Evolutionary conservation across 1,284 basidiomycete species (phyloP).

Genomic region (Peniophora sp.): DNA sequence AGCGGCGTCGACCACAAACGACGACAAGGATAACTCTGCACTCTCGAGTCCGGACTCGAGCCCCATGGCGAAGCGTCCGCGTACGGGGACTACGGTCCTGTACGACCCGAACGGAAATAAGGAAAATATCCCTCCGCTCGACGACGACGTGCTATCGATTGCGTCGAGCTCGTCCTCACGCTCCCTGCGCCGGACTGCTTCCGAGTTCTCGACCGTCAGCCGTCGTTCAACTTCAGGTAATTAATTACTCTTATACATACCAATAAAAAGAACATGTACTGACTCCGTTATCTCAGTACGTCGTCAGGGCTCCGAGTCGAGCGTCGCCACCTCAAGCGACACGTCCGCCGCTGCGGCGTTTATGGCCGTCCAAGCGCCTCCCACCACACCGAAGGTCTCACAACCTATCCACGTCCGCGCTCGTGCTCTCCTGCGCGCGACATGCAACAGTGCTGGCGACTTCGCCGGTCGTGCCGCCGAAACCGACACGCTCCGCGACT

Average conservation of each 20-base stretch:
- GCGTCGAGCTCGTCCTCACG: constrained; percentile 28
- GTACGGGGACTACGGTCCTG: constrained; percentile 30
- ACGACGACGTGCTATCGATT: constrained; percentile 24
- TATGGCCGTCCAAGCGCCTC: constrained; percentile 47
- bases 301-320: constrained; percentile 41
- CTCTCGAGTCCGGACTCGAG: constrained; percentile 49
- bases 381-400: constrained; percentile 45
- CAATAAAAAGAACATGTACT: no score
- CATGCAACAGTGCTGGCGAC: constrained; percentile 42
- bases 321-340: constrained; percentile 26
- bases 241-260: no score
- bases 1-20: constrained; percentile 6
- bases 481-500: constrained; percentile 45
- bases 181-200: constrained; percentile 39
- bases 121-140: constrained; percentile 65
- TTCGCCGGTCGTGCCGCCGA: constrained; percentile 63
- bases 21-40: constrained; percentile 15
- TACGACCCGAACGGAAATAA: constrained; percentile 60
- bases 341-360: constrained; percentile 25
- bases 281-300: constrained; percentile 23
- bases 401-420: constrained; percentile 56
- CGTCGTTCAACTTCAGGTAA: constrained; percentile 21
- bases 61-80: constrained; percentile 57
- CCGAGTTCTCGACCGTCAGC: constrained; percentile 35
- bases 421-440: constrained; percentile 61